Evolutionary conservation across 306 rosid species (phyloP).

Genomic region (Quercus ilex): DNA sequence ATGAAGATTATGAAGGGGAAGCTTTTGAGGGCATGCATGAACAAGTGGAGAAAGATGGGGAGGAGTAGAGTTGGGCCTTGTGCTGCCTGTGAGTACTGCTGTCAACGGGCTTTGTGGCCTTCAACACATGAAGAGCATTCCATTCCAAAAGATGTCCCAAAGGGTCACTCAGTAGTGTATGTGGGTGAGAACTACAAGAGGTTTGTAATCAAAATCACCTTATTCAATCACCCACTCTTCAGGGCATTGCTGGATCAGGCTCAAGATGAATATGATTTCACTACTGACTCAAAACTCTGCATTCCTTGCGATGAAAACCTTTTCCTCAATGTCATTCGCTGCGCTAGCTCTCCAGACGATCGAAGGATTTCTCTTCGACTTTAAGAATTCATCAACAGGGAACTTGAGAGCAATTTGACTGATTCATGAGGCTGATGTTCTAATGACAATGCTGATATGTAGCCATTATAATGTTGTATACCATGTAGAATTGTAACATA

Average conservation of each 20-base stretch:
- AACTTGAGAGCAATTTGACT: slow-evolving; percentile 13
- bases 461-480: slow-evolving; percentile 32
- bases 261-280: slow-evolving; percentile 73
- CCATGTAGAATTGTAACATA: slow-evolving; percentile 26
- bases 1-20: slow-evolving; percentile 33
- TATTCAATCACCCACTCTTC: slow-evolving; percentile 82
- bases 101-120: slow-evolving; percentile 55
- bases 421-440: slow-evolving; percentile 19
- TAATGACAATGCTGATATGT: slow-evolving; percentile 27
- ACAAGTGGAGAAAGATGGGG: slow-evolving; percentile 76
- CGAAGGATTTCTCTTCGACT: slow-evolving; percentile 31
- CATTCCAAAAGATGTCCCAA: slow-evolving; percentile 90
- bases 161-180: slow-evolving; percentile 87
- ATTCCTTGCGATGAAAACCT: slow-evolving; percentile 83
- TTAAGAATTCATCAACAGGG: slow-evolving; percentile 21
- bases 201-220: slow-evolving; percentile 61
- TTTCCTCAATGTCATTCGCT: slow-evolving; percentile 58
- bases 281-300: slow-evolving; percentile 58
- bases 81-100: slow-evolving; percentile 43
- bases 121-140: slow-evolving; percentile 44
- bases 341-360: slow-evolving; percentile 49
- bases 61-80: slow-evolving; percentile 41
- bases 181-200: slow-evolving; percentile 76
- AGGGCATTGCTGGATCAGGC: slow-evolving; percentile 84
- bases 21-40: slow-evolving; percentile 49